Evolutionary conservation across 495 filamentous ascomycete species (phyloP), one percentile per base, ranked within the genome.

Genomic region (Penicillium psychrofluorescens): DNA sequence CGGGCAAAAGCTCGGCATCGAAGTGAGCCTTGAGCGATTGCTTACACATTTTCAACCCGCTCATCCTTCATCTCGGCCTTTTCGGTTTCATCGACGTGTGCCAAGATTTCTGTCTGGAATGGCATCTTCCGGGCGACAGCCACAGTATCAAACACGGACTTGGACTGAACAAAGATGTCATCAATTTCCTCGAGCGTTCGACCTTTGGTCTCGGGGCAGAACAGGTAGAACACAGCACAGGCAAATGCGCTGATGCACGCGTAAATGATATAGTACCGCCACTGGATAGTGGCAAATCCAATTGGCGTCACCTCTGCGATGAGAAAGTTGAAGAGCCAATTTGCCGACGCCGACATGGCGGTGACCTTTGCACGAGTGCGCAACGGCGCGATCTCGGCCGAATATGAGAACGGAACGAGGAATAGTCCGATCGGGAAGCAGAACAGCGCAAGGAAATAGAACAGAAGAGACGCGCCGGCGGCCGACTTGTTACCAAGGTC

Each of bases 401-500:
- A 70, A 51, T 84, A 85, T 16, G 84, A 65, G 74, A 64, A 80
- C 27, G 75, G 74, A 67, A 83, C 80, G 30, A 79, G 76, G 27
- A 84, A 70, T 67, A 81, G 81, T 14, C 80, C 81, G 36, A 84
- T 63, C 0, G 80, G 79, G 53, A 83, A 85, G 62, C 82, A 84
- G 9, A 75, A 77, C 40, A 78, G 75, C 54, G 79, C 83, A 11
- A 81, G 51, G 53, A 85, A 85, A 34, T 80, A 62, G 53, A 85
- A 78, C 22, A 74, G 55, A 15, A 71, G 57, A 1, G 60, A 59
- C 10, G 63, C 59, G 8, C 55, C 62, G 16, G 75, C 64, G 54
- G 49, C 44, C 7, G 38, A 36, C 29, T 45, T 44, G 15, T 59
- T 53, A 6, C 29, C 53, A 22, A 68, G 61, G 13, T 65, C 74